Evolutionary conservation across 495 filamentous ascomycete species (phyloP).

Genomic region (Pseudotulostoma volvatum): DNA sequence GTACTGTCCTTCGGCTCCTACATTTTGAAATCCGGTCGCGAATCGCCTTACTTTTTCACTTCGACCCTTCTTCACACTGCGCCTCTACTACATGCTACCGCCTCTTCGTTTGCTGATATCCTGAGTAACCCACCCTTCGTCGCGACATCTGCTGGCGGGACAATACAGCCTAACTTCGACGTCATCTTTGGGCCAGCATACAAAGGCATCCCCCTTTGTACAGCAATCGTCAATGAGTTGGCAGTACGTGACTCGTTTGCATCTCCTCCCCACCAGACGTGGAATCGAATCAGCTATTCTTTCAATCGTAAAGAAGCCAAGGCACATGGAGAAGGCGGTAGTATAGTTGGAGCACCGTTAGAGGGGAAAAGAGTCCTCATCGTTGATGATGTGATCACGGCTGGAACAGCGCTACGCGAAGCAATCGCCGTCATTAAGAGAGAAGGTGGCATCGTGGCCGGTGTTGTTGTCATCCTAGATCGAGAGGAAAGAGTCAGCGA

Average conservation of each 20-base stretch:
- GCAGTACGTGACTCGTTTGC: slow-evolving; percentile 41
- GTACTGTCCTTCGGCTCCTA: slow-evolving; percentile 81
- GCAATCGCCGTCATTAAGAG: slow-evolving; percentile 66
- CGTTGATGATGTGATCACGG: slow-evolving; percentile 91
- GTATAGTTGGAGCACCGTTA: slow-evolving; percentile 72
- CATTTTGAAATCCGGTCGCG: slow-evolving; percentile 78
- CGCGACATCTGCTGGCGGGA: slow-evolving; percentile 19
- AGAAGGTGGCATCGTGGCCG: slow-evolving; percentile 67
- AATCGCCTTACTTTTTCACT: slow-evolving; percentile 98
- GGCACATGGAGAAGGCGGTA: slow-evolving; percentile 83
- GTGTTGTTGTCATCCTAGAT: slow-evolving; percentile 77
- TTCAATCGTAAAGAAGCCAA: slow-evolving; percentile 96
- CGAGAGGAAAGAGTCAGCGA: slow-evolving; percentile 63
- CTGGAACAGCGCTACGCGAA: slow-evolving; percentile 83
- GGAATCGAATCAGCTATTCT: slow-evolving; percentile 48
- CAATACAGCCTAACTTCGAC: slow-evolving; percentile 7
- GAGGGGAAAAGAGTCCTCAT: slow-evolving; percentile 74
- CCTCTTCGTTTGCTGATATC: slow-evolving; percentile 63
- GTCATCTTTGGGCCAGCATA: slow-evolving; percentile 50
- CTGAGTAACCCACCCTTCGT: slow-evolving; percentile 35
- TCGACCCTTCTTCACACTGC: slow-evolving; percentile 71
- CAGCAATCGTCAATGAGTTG: slow-evolving; percentile 52
- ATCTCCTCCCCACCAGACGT: too few species aligned
- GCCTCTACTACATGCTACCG: slow-evolving; percentile 53
- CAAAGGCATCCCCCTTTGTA: slow-evolving; percentile 86